These are phyloP conservation scores for Omphalea diandra DNA, from an alignment of 441 rosid species.

Conservation along the genomic window DNA sequence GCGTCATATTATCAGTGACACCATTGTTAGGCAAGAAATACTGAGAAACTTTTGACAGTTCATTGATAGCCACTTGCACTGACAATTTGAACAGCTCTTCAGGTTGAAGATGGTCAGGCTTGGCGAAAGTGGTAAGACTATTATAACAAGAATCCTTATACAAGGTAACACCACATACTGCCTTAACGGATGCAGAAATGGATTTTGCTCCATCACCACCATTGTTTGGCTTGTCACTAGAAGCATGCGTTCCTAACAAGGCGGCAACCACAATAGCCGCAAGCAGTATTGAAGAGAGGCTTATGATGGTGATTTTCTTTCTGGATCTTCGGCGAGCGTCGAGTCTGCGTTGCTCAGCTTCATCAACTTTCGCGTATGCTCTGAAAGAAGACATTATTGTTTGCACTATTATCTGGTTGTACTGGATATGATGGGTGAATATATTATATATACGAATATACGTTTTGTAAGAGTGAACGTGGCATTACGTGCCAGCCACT, in stretches of 20 bases:
- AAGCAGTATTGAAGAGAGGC: background rate
- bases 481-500: background rate
- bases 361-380: background rate
- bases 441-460: too few relatives aligned
- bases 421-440: background rate
- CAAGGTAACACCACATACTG: background rate
- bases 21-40: background rate
- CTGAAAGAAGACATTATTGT: background rate
- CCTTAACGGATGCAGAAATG: background rate
- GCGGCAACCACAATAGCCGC: background rate
- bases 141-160: background rate
- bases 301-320: background rate
- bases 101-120: background rate
- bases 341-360: background rate
- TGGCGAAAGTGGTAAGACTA: background rate
- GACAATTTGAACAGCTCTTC: slow-evolving; percentile 3
- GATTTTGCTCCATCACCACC: background rate
- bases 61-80: background rate
- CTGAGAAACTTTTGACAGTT: background rate
- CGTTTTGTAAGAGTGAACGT: too few relatives aligned
- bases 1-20: background rate
- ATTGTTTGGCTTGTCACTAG: background rate
- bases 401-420: background rate
- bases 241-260: background rate
- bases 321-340: background rate